These are phyloP conservation scores for Nothophaeocryptopus gaeumannii DNA, from an alignment of 2,329 filamentous ascomycete species.

Conservation along the genomic window DNA sequence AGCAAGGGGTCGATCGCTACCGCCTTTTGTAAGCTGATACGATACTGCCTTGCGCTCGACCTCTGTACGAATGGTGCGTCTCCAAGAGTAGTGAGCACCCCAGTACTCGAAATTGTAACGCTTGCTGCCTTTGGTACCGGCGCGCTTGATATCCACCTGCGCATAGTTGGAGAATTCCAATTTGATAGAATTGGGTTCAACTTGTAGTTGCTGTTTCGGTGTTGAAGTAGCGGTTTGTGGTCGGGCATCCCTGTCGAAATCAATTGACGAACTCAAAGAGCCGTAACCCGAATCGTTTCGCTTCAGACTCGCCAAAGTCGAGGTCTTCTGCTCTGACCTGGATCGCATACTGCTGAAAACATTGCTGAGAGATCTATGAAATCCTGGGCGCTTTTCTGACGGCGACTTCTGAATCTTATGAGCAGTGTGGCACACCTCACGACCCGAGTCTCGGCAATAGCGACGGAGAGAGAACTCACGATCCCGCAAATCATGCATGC, in stretches of 20 bases:
- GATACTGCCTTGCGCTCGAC: constrained; percentile 63
- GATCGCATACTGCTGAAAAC: constrained; percentile 56
- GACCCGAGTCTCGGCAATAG: constrained; percentile 88
- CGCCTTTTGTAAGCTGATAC: constrained; percentile 74
- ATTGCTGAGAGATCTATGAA: constrained; percentile 60
- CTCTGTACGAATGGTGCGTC: constrained; percentile 67
- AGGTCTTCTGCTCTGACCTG: constrained; percentile 51
- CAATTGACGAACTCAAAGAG: constrained; percentile 31
- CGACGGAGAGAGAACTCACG: constrained; percentile 87
- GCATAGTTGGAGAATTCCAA: constrained; percentile 98
- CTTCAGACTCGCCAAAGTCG: constrained; percentile 45
- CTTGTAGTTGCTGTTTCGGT: constrained; percentile 7
- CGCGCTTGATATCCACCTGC: constrained; percentile 75
- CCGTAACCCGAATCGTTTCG: constrained; percentile 60
- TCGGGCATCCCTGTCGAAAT: constrained; percentile 49
- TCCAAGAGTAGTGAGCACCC: constrained; percentile 83
- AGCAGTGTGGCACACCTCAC: constrained; percentile 84
- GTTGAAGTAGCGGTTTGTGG: constrained; percentile 40
- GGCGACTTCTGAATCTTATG: constrained; percentile 63
- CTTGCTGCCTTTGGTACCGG: constrained; percentile 64
- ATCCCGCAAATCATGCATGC: constrained; percentile 85
- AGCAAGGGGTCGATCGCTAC: constrained; percentile 65
- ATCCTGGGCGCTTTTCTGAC: constrained; percentile 45
- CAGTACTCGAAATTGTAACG: constrained; percentile 93
- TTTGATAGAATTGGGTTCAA: constrained; percentile 65